Evolutionary conservation across 208 protist species (phyloP).

Genomic region (Vickermania spadyakhi): DNA sequence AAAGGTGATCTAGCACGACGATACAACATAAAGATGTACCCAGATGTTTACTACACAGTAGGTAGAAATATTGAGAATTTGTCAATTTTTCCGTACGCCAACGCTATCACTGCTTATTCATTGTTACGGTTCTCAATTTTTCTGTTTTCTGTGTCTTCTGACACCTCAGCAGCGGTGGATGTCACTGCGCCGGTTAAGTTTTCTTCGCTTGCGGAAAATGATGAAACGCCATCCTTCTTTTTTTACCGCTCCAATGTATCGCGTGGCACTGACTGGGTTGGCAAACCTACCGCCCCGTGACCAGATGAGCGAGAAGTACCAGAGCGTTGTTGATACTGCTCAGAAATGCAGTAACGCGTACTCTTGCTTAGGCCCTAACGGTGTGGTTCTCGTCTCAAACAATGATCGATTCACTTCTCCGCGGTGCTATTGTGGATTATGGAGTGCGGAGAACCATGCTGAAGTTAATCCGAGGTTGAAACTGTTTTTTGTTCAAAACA

Average conservation of each 20-base stretch:
- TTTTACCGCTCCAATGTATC: slow-evolving; percentile 39
- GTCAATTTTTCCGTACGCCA: slow-evolving; percentile 22
- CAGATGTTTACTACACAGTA: slow-evolving; percentile 74
- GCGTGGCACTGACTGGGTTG: slow-evolving; percentile 5
- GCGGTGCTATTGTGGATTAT: slow-evolving; percentile 53
- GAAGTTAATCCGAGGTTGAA: slow-evolving; percentile 26
- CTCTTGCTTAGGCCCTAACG: slow-evolving; percentile 32
- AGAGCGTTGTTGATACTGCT: slow-evolving; percentile 28
- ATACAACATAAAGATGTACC: slow-evolving; percentile 49
- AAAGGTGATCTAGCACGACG: slow-evolving; percentile 29
- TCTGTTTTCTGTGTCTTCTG: slow-evolving; percentile 29
- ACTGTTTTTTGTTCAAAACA: slow-evolving; percentile 35
- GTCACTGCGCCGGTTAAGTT: slow-evolving; percentile 36
- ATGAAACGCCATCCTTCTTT: slow-evolving; percentile 32
- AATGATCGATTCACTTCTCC: slow-evolving; percentile 55
- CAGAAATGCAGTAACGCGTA: slow-evolving; percentile 25
- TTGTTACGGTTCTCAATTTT: slow-evolving; percentile 54
- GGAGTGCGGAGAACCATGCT: slow-evolving; percentile 24
- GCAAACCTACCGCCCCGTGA: slow-evolving; percentile 17
- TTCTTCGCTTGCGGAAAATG: slow-evolving; percentile 19
- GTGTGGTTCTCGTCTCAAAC: slow-evolving; percentile 47
- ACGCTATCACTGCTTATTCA: slow-evolving; percentile 28
- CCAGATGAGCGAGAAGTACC: slow-evolving; percentile 20
- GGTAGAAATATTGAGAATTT: slow-evolving; percentile 38
- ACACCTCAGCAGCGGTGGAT: slow-evolving; percentile 51